Base-by-base conservation (phyloP, 73 alveolate species). In the Paraurostyla sp. region DNA sequence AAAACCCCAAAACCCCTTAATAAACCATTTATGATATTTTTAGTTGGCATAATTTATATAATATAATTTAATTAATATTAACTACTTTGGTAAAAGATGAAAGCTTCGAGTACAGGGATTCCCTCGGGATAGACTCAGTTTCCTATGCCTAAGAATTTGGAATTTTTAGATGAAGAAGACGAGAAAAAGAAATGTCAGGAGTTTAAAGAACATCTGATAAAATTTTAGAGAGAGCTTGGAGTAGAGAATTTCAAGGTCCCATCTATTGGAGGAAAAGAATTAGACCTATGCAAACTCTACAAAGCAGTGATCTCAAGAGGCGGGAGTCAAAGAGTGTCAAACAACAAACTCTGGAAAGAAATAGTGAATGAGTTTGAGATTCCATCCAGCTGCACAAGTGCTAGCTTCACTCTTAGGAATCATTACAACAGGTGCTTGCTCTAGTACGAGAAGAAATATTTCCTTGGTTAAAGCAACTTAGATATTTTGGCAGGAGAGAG, bases 361-460 rank as follows among this genome's bases (percentile, higher is more conserved):
- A 98, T 98, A 6, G 99, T 98, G 36, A 92, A 94, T 88, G 97
- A 97, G 75, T 96, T 98, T 58, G 98, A 92, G 60, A 97, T 98
- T 30, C 99, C 99, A 22, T 93, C 99, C 0, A 88, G 98, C 38
- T 98, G 99, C 48, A 98, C 99, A 0, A 95, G 99, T 43, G 99
- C 99, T 1, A 93, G 99, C 76, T 98, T 96, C 80, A 98, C 99
- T 4, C 94, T 98, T 45, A 84, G 99, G 63, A 94, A 98, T 30
- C 99, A 98, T 90, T 98, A 98, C 82, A 87, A 95, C 86, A 97
- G 94, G 92, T 96, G 96, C 84, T 94, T 97, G 58, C 92, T 90
- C 20, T 69, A 94, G 40, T 97, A 96, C 91, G 99, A 98, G 83
- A 92, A 96, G 93, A 93, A 94, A 82, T 92, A 92, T 76, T 94